Conservation (phyloP, 176 grass and related monocot species). For the Tillandsia leiboldiana region DNA sequence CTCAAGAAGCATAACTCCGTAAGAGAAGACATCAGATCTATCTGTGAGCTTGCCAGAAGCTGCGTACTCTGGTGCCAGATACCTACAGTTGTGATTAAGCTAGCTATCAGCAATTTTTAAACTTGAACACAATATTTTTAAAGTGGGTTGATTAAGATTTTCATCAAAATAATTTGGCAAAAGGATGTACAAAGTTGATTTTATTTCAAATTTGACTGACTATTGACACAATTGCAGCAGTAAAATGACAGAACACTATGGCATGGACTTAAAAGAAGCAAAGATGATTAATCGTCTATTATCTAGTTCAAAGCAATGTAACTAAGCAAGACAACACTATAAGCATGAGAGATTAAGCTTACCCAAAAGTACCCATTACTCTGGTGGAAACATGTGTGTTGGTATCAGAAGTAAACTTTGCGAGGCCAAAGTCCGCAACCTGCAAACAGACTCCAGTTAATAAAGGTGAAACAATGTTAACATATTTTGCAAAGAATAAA, state of each 20-base stretch:
- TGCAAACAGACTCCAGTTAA: background rate
- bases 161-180: background rate
- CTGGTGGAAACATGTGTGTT: conserved; percentile 50
- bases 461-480: background rate
- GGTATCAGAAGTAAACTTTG: conserved; percentile 40
- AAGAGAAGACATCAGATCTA: conserved; percentile 53
- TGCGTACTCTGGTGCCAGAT: conserved; percentile 45
- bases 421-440: conserved; percentile 47
- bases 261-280: too few relatives aligned
- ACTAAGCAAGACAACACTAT: background rate
- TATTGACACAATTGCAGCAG: too few relatives aligned
- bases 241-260: too few relatives aligned
- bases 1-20: conserved; percentile 60
- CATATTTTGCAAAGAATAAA: background rate
- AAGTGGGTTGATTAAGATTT: background rate
- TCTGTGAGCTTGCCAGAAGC: conserved; percentile 43
- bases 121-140: background rate
- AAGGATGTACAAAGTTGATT: too few relatives aligned
- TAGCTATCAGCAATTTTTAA: background rate
- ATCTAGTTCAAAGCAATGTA: background rate
- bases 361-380: conserved; percentile 55
- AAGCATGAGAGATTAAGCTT: background rate
- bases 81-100: conserved; percentile 4
- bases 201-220: too few relatives aligned
- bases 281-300: background rate